Conservation (phyloP, 2,329 filamentous ascomycete genomes). For the Tolypocladium tundrense region DNA sequence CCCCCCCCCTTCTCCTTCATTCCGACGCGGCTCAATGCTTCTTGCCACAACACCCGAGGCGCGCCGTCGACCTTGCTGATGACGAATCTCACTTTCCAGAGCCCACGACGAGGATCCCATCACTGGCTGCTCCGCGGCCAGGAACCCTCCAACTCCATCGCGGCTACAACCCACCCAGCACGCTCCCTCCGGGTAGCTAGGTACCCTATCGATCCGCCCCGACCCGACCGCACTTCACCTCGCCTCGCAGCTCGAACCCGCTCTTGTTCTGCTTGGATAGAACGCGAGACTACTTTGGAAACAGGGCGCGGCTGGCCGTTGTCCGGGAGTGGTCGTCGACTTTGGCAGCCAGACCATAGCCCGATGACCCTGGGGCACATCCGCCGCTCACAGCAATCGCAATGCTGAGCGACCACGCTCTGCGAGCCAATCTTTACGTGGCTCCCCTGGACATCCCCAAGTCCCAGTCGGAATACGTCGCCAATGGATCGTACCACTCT, state of each 20-base stretch:
- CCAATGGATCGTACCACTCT: constrained; percentile 19
- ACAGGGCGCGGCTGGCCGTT: constrained; percentile 1
- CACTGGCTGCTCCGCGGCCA: neutral
- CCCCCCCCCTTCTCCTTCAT: constrained; percentile 9
- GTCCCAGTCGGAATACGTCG: constrained; percentile 14
- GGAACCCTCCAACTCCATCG: neutral
- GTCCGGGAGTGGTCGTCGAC: constrained; percentile 7
- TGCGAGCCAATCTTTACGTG: constrained; percentile 50
- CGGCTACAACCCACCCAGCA: neutral
- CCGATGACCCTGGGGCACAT: constrained; percentile 18
- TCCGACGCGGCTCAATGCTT: constrained; percentile 9
- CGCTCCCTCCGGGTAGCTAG: neutral
- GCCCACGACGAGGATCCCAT: neutral
- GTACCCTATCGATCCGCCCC: neutral
- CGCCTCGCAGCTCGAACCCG: neutral
- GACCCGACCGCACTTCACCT: neutral
- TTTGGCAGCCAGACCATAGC: constrained; percentile 6
- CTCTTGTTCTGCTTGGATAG: neutral
- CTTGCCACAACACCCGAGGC: constrained; percentile 10
- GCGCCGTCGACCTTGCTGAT: constrained; percentile 1
- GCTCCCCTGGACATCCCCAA: constrained; percentile 48
- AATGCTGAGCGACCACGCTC: constrained; percentile 31
- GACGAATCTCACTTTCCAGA: neutral
- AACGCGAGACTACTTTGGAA: neutral
- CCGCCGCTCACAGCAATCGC: constrained; percentile 17